phyloP scores from a whole-genome alignment of 2,329 filamentous ascomycete species.

The Botrytis medusae region DNA sequence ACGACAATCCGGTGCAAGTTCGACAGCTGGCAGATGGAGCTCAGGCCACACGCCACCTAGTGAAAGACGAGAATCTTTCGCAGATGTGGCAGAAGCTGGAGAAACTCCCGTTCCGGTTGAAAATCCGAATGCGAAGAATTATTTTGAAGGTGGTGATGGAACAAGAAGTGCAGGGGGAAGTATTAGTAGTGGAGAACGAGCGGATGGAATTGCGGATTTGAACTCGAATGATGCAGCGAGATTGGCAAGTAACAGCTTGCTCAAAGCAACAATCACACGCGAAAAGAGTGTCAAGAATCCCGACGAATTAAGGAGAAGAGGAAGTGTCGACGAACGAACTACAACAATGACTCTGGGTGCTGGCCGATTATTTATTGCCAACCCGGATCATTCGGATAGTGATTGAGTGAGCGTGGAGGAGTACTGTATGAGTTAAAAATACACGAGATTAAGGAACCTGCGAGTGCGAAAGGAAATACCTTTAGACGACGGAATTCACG shows the following conservation, averaged over 20 bases:
- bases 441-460: not conserved
- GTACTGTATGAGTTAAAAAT: not conserved
- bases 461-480: conserved; percentile 25
- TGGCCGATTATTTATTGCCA: conserved; percentile 78
- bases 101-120: conserved; percentile 34
- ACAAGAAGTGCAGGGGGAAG: conserved; percentile 35
- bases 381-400: conserved; percentile 59
- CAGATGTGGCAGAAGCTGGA: conserved; percentile 32
- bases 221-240: conserved; percentile 44
- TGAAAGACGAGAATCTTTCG: conserved; percentile 36
- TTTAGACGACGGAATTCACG: conserved; percentile 17
- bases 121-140: conserved; percentile 29
- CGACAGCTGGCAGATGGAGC: conserved; percentile 43
- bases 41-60: conserved; percentile 47
- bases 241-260: conserved; percentile 58
- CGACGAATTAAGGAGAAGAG: conserved; percentile 72
- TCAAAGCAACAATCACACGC: conserved; percentile 57
- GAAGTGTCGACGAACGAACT: conserved; percentile 81
- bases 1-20: conserved; percentile 42
- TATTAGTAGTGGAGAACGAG: conserved; percentile 49
- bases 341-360: conserved; percentile 63
- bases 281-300: conserved; percentile 66
- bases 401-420: conserved; percentile 29
- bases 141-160: conserved; percentile 34
- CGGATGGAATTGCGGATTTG: conserved; percentile 61